A percentile compares a stretch with the other conserved stretches of the same genome.
Conservation (phyloP, 352 stramenopile genomes). For the Globisporangium spiculum region DNA sequence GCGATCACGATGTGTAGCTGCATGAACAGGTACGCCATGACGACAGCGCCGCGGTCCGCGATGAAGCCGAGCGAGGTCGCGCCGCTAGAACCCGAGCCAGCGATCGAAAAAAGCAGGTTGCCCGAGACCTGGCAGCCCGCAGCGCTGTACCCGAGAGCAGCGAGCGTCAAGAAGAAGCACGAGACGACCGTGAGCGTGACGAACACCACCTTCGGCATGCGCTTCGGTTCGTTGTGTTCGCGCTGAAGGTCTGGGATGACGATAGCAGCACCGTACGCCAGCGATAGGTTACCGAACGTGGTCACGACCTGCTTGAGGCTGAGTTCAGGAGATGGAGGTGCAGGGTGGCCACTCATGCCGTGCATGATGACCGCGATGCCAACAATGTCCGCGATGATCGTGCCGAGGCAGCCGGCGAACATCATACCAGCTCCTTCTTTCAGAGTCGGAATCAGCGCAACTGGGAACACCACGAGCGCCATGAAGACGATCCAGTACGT, state of each 20-base stretch:
- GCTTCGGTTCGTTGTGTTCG: conserved; percentile 40
- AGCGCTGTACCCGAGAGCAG: conserved; percentile 28
- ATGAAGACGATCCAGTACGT: conserved; percentile 49
- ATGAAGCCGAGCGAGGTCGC: conserved; percentile 35
- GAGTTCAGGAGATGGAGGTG: conserved; percentile 28
- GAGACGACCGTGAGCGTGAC: conserved; percentile 40
- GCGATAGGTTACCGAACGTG: conserved; percentile 45
- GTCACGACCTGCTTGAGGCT: conserved; percentile 40
- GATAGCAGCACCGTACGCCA: conserved; percentile 53
- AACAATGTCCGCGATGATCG: conserved; percentile 40
- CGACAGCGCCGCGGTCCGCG: conserved; percentile 28
- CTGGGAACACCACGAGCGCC: conserved; percentile 30
- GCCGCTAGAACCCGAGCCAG: conserved; percentile 17
- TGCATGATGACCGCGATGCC: conserved; percentile 31
- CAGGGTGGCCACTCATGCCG: conserved; percentile 33
- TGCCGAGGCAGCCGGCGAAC: conserved; percentile 38
- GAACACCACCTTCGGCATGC: conserved; percentile 46
- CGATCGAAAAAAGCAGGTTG: conserved; percentile 55
- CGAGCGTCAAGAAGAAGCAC: conserved; percentile 38
- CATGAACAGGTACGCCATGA: conserved; percentile 50
- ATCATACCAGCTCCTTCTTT: conserved; percentile 38
- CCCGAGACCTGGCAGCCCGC: conserved; percentile 44
- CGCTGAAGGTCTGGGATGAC: conserved; percentile 46
- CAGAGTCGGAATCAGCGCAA: conserved; percentile 40
- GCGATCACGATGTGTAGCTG: conserved; percentile 53